Evolutionary conservation across 345 rosid species (phyloP).

Genomic region (Mallotus nudiflorus): DNA sequence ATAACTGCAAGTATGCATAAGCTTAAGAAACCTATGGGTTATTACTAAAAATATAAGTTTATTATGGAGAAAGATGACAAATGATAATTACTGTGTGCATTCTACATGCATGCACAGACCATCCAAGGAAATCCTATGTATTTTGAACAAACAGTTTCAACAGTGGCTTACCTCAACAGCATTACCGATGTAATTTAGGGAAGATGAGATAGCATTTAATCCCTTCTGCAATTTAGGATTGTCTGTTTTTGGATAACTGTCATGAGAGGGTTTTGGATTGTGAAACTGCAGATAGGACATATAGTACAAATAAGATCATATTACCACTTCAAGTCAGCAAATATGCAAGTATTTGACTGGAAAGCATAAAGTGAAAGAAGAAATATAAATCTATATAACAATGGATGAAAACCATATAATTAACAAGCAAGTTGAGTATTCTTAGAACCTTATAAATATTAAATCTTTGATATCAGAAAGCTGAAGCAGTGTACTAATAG

Average conservation of each 20-base stretch:
- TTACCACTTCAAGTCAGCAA: background rate
- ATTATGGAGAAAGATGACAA: too few species aligned
- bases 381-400: background rate
- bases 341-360: background rate
- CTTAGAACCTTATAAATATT: background rate
- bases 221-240: constrained; percentile 27
- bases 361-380: background rate
- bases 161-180: constrained; percentile 31
- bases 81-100: too few species aligned
- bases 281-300: constrained; percentile 32
- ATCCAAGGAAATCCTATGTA: background rate
- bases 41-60: too few species aligned
- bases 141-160: background rate
- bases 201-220: constrained; percentile 33
- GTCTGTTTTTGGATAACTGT: constrained; percentile 13
- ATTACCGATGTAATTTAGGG: constrained; percentile 28
- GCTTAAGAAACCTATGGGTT: too few species aligned
- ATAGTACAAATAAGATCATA: background rate
- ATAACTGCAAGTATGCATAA: too few species aligned
- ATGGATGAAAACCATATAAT: background rate
- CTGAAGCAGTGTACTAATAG: background rate
- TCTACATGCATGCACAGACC: too few species aligned
- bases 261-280: constrained; percentile 30
- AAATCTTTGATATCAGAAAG: background rate
- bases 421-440: background rate